Conservation (phyloP, 2,329 filamentous ascomycete species). For the Monilinia laxa region DNA sequence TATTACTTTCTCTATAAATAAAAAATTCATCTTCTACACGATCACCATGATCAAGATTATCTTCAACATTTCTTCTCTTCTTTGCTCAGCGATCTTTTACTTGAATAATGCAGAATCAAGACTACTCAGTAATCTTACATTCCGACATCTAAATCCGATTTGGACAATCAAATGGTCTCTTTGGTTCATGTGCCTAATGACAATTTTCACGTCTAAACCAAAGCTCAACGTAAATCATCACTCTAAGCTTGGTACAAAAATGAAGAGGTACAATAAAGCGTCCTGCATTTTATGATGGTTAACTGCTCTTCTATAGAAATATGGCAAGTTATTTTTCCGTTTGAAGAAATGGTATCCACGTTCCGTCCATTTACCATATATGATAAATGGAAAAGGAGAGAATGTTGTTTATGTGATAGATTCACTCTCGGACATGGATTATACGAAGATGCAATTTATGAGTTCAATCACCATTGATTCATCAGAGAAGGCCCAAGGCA, state of each 20-base stretch:
- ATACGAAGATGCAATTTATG: background rate
- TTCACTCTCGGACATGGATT: background rate
- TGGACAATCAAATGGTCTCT: too few species aligned
- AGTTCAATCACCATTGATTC: background rate
- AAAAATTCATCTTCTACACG: too few species aligned
- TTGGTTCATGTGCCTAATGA: too few species aligned
- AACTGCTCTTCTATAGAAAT: background rate
- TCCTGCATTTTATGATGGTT: background rate
- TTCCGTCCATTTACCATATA: background rate
- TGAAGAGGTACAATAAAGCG: background rate
- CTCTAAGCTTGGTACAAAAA: background rate
- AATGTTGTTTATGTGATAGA: background rate
- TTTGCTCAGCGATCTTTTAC: too few species aligned
- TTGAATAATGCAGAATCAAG: too few species aligned
- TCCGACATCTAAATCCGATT: too few species aligned
- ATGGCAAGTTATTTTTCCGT: background rate
- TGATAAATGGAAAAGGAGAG: background rate
- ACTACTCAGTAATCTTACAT: too few species aligned
- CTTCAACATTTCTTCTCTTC: too few species aligned
- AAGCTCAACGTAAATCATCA: background rate
- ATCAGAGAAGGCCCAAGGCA: rapidly evolving
- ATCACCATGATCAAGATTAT: too few species aligned
- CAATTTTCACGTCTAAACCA: too few species aligned
- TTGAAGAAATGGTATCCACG: background rate
- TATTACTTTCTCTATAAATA: too few species aligned